phyloP scores from a whole-genome alignment of 1,139 yeast genomes.

The Yamadazyma pseudoaaseri region DNA sequence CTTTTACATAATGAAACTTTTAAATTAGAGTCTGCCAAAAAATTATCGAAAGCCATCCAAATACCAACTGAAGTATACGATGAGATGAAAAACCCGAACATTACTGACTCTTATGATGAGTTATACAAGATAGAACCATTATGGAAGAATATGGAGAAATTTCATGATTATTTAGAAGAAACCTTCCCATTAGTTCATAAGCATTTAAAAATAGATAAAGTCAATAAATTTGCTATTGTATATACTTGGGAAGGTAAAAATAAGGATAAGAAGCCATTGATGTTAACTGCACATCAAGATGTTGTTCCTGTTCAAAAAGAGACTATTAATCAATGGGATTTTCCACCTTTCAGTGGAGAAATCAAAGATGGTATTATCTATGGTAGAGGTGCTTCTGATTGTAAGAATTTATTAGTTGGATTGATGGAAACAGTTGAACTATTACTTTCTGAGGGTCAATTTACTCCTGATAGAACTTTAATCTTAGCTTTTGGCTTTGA shows the following conservation, averaged over 20 bases:
- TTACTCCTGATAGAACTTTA: conserved; percentile 41
- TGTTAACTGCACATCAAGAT: conserved; percentile 50
- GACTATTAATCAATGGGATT: conserved; percentile 40
- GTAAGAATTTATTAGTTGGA: conserved; percentile 44
- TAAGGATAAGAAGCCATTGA: conserved; percentile 31
- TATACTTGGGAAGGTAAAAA: conserved; percentile 37
- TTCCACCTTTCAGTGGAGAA: conserved; percentile 43
- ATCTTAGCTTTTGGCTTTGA: conserved; percentile 49
- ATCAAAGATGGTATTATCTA: conserved; percentile 39
- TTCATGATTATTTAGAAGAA: conserved; percentile 27
- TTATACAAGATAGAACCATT: conserved; percentile 26
- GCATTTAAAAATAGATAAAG: conserved; percentile 27
- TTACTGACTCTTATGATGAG: conserved; percentile 22
- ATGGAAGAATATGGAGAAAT: conserved; percentile 31
- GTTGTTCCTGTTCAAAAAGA: conserved; percentile 48
- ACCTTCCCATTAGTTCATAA: conserved; percentile 33
- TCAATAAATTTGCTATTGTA: conserved; percentile 33
- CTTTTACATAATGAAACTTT: conserved; percentile 38
- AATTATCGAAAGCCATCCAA: conserved; percentile 54
- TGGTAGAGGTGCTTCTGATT: conserved; percentile 51
- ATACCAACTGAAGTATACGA: conserved; percentile 66
- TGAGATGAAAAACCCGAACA: conserved; percentile 29
- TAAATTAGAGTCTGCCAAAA: conserved; percentile 37
- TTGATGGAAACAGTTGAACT: conserved; percentile 42
- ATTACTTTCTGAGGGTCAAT: conserved; percentile 31